Evolutionary conservation across 1,139 yeast genomes (phyloP), one percentile per base, ranked within the genome.

Genomic region (Chernovozyma sophiae-reginae): DNA sequence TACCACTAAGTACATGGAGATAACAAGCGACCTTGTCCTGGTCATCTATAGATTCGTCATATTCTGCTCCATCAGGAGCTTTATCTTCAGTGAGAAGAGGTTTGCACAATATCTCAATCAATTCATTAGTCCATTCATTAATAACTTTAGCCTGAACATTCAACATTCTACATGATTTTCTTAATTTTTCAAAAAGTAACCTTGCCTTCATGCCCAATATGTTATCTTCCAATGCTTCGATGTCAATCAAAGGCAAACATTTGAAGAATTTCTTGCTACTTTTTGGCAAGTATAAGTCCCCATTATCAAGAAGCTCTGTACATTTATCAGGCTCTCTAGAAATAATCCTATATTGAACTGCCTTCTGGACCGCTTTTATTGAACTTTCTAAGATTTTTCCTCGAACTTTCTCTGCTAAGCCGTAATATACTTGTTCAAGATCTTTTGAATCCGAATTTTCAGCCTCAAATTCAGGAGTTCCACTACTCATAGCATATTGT

Each of bases 41-140:
- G 33, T 76, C 81, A 30, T 77, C 76, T 35, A 90, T 66, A 0
- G 94, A 79, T 13, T 73, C 74, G 19, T 77, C 80, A 54, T 89
- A 92, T 48, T 89, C 97, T 38, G 79, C 86, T 15, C 94, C 95
- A 42, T 79, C 79, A 2, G 83, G 81, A 36, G 68, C 68, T 35
- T 67, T 65, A 13, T 70, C 72, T 27, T 65, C 68, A 2, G 62
- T 55, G 43, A 62, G 63, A 26, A 78, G 62, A 6, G 73, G 80
- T 35, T 62, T 66, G 37, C 62, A 57, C 42, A 81, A 65, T 13
- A 80, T 58, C 1, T 50, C 51, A 10, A 65, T 52, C 38, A 87
- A 59, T 13, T 71, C 64, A 1, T 53, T 53, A 42, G 79, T 56
- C 77, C 89, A 76, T 4, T 55, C 56, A 48, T 81, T 82, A 23